A percentile compares a stretch with the other conserved stretches of the same genome.
Evolutionary conservation across 257 asterid genomes (phyloP).

Genomic region (Fraxinus quadrangulata): DNA sequence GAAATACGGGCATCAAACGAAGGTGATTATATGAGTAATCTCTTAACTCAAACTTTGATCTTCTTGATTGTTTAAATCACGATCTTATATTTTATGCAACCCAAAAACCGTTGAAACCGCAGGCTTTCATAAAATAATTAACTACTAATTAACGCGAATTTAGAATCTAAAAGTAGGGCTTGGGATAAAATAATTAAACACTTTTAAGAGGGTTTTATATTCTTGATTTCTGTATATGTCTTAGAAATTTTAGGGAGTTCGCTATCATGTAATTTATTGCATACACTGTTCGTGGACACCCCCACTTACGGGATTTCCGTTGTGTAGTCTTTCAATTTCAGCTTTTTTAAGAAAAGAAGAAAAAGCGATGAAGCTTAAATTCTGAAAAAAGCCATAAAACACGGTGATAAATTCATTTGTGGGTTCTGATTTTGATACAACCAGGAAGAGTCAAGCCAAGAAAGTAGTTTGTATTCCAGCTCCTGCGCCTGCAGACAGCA

Average conservation of each 20-base stretch:
- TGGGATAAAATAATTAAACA: background rate
- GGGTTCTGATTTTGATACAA: slow-evolving; percentile 31
- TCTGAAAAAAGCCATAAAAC: slow-evolving; percentile 12
- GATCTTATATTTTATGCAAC: slow-evolving; percentile 23
- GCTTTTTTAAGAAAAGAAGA: slow-evolving; percentile 25
- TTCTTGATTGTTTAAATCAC: background rate
- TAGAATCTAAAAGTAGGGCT: slow-evolving; percentile 37
- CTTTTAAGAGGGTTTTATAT: background rate
- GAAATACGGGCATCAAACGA: slow-evolving; percentile 79
- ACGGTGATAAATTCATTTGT: background rate
- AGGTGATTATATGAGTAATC: slow-evolving; percentile 46
- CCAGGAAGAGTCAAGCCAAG: slow-evolving; percentile 86
- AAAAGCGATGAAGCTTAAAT: slow-evolving; percentile 8
- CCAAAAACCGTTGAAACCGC: background rate
- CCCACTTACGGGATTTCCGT: slow-evolving; percentile 28
- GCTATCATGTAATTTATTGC: slow-evolving; percentile 26
- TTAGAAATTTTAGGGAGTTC: background rate
- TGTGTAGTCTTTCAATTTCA: slow-evolving; percentile 35
- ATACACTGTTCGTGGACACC: slow-evolving; percentile 24
- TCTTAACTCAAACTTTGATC: background rate
- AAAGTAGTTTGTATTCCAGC: slow-evolving; percentile 89
- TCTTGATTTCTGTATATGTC: background rate
- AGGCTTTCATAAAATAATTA: slow-evolving; percentile 15
- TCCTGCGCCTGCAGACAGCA: slow-evolving; percentile 73
- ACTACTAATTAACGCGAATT: slow-evolving; percentile 18